A percentile compares a stretch with the other conserved stretches of the same genome.
Conservation (phyloP, 768 basidiomycete genomes). For the Suillus paluster region DNA sequence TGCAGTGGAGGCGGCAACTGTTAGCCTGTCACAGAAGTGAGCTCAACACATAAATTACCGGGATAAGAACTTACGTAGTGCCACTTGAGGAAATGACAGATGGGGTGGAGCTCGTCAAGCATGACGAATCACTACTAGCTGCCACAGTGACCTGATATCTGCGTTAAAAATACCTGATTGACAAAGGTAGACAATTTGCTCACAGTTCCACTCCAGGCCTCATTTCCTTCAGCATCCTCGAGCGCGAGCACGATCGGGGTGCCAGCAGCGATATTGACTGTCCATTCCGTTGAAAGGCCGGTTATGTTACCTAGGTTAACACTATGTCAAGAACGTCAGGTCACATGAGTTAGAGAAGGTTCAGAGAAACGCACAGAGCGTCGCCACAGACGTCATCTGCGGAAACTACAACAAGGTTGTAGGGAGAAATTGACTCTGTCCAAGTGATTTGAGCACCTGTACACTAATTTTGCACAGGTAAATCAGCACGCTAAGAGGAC, state of each 20-base stretch:
- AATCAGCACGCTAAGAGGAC: neutral
- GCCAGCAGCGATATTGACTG: slow-evolving; percentile 48
- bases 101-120: slow-evolving; percentile 29
- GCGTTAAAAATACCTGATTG: neutral
- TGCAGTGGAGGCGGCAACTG: slow-evolving; percentile 5
- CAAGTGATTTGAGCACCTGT: slow-evolving; percentile 53
- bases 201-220: slow-evolving; percentile 71
- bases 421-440: slow-evolving; percentile 51
- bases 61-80: slow-evolving; percentile 8
- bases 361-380: slow-evolving; percentile 52
- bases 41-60: slow-evolving; percentile 10
- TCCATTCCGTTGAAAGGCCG: slow-evolving; percentile 45
- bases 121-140: slow-evolving; percentile 41
- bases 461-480: slow-evolving; percentile 49
- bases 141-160: slow-evolving; percentile 40
- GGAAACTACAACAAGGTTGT: slow-evolving; percentile 61
- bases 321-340: slow-evolving; percentile 38
- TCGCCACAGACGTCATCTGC: slow-evolving; percentile 60
- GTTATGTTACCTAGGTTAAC: slow-evolving; percentile 61
- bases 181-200: slow-evolving; percentile 27
- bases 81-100: slow-evolving; percentile 15
- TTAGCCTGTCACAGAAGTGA: slow-evolving; percentile 11
- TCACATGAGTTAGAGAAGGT: slow-evolving; percentile 2
- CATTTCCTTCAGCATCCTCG: slow-evolving; percentile 54
- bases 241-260: slow-evolving; percentile 55